Percentiles rank a stretch among this genome's conserved stretches.
phyloP scores from a whole-genome alignment of 75 land plant species.

The Sequoia sempervirens region DNA sequence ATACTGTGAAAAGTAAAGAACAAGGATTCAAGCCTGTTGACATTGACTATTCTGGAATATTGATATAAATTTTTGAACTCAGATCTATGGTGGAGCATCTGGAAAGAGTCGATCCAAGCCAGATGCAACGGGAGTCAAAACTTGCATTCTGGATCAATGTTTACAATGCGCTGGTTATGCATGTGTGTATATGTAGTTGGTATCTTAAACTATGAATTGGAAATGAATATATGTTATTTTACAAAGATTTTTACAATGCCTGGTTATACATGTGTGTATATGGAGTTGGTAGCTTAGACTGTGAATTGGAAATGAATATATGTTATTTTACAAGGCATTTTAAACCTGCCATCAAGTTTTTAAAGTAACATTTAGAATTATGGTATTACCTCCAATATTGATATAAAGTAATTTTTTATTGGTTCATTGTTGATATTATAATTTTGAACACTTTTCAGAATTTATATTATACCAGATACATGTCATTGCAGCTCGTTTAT shows the following conservation, averaged over 20 bases:
- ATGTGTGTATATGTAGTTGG: conserved; percentile 44
- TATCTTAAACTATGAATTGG: neutral
- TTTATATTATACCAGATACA: conserved; percentile 7
- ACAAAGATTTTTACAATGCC: conserved; percentile 56
- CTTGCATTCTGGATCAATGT: conserved; percentile 95
- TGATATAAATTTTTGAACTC: conserved; percentile 12
- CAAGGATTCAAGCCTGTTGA: neutral
- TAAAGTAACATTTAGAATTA: neutral
- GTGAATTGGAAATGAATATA: neutral
- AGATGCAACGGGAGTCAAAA: conserved; percentile 64
- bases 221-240: no score
- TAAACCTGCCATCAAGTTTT: neutral
- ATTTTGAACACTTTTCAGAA: neutral
- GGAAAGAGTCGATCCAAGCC: conserved; percentile 63
- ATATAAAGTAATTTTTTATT: neutral
- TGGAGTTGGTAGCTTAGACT: neutral
- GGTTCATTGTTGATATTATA: neutral
- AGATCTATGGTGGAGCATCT: conserved; percentile 80
- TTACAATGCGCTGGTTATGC: conserved; percentile 89
- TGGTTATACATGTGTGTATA: conserved; percentile 81
- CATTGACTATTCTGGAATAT: neutral
- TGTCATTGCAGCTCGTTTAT: neutral
- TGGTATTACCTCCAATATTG: neutral
- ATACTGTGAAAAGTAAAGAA: neutral
- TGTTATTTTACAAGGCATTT: neutral